phyloP scores from a whole-genome alignment of 495 filamentous ascomycete species.

The Lepraria neglecta region DNA sequence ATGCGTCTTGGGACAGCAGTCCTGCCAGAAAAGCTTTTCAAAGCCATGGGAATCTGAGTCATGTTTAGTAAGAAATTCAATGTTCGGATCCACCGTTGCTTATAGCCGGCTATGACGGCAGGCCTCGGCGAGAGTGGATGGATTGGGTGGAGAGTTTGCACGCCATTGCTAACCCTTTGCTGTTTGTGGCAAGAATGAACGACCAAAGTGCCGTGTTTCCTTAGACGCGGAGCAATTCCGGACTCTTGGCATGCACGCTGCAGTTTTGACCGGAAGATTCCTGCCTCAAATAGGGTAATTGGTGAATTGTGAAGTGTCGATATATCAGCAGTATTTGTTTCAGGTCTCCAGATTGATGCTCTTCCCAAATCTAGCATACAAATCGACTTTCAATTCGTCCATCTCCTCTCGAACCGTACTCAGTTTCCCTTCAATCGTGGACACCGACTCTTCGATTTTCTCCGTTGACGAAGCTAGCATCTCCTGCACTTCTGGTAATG shows the following conservation, averaged over 20 bases:
- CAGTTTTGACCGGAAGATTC: no score
- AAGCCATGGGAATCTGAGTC: neutral
- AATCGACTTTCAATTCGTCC: constrained; percentile 74
- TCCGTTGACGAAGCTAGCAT: constrained; percentile 66
- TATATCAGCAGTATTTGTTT: neutral
- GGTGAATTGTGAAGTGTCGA: neutral
- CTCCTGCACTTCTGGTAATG: constrained; percentile 75
- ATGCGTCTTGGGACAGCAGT: neutral
- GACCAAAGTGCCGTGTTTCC: neutral
- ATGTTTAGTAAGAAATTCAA: neutral
- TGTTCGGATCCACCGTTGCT: neutral
- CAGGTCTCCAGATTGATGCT: constrained; percentile 93
- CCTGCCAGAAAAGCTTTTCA: neutral
- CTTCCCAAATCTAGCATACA: constrained; percentile 90
- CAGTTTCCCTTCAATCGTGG: constrained; percentile 68
- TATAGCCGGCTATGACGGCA: neutral
- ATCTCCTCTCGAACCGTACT: constrained; percentile 72
- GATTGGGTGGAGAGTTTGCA: neutral
- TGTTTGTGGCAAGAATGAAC: neutral
- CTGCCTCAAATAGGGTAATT: neutral
- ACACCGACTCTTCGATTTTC: constrained; percentile 67
- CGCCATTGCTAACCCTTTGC: neutral
- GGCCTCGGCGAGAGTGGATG: neutral
- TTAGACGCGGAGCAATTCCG: constrained; percentile 4
- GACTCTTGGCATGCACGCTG: neutral